phyloP scores from a whole-genome alignment of 192 early-diverging fungal genomes.

The Umbelopsis sp. region DNA sequence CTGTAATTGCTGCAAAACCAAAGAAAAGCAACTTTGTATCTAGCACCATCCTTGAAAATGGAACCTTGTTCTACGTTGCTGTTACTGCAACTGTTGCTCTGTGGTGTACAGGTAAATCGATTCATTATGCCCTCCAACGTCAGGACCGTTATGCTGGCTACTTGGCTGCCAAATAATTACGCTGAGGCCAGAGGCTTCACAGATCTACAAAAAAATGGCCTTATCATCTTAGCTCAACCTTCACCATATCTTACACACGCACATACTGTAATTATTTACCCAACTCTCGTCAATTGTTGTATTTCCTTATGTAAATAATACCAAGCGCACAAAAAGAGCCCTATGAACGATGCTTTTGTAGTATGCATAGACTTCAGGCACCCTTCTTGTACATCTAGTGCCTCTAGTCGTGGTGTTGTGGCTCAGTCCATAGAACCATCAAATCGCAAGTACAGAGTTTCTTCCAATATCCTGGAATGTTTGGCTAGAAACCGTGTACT shows the following conservation, averaged over 20 bases:
- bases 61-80: slow-evolving; percentile 33
- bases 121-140: slow-evolving; percentile 25
- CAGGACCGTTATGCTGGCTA: slow-evolving; percentile 24
- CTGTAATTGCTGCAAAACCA: not conserved
- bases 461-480: too few species aligned
- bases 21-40: slow-evolving; percentile 22
- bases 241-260: not conserved
- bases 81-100: slow-evolving; percentile 24
- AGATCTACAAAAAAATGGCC: not conserved
- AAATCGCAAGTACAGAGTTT: too few species aligned
- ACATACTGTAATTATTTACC: not conserved
- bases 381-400: too few species aligned
- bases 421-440: too few species aligned
- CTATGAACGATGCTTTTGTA: too few species aligned
- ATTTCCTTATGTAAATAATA: too few species aligned
- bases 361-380: too few species aligned
- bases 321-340: too few species aligned
- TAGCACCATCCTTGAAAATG: slow-evolving; percentile 21
- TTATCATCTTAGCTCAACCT: not conserved
- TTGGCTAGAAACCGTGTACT: too few species aligned
- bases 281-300: too few species aligned
- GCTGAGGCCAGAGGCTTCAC: not conserved
- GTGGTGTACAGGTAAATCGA: slow-evolving; percentile 31
- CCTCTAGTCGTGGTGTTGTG: too few species aligned
- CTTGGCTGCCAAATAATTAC: not conserved